These are phyloP conservation scores for Aspergillus puulaauensis DNA, from an alignment of 2,329 filamentous ascomycete genomes.

Conservation along the genomic window DNA sequence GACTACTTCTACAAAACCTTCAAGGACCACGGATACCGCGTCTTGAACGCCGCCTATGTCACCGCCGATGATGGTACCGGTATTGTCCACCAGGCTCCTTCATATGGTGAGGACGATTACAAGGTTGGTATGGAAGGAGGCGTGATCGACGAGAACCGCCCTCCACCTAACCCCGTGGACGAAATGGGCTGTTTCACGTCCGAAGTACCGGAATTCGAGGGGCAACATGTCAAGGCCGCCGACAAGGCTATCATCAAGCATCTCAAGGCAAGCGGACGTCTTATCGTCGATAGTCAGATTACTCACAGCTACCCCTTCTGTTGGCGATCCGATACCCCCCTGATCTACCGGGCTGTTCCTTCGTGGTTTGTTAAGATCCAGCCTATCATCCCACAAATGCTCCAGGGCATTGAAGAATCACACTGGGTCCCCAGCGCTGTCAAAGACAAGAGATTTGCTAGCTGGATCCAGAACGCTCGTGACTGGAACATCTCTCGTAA, in stretches of 20 bases:
- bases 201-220: slow-evolving; percentile 76
- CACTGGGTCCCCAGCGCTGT: slow-evolving; percentile 91
- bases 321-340: slow-evolving; percentile 88
- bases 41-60: slow-evolving; percentile 82
- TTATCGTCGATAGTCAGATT: slow-evolving; percentile 83
- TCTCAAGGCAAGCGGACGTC: slow-evolving; percentile 71
- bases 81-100: slow-evolving; percentile 89
- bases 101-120: slow-evolving; percentile 96
- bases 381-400: slow-evolving; percentile 79
- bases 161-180: slow-evolving; percentile 89
- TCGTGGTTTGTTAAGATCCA: slow-evolving; percentile 94
- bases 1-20: slow-evolving; percentile 88
- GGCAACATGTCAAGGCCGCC: slow-evolving; percentile 86
- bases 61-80: slow-evolving; percentile 88
- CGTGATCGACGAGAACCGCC: slow-evolving; percentile 71
- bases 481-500: slow-evolving; percentile 97
- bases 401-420: slow-evolving; percentile 84
- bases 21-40: slow-evolving; percentile 78
- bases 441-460: slow-evolving; percentile 86
- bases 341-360: slow-evolving; percentile 89
- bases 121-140: slow-evolving; percentile 73
- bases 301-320: slow-evolving; percentile 93
- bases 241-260: slow-evolving; percentile 93
- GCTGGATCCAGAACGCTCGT: slow-evolving; percentile 85
- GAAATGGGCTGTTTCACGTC: slow-evolving; percentile 76